These are phyloP conservation scores for Trichoderma sp. DNA, from an alignment of 2,329 filamentous ascomycete species.

Conservation along the genomic window DNA sequence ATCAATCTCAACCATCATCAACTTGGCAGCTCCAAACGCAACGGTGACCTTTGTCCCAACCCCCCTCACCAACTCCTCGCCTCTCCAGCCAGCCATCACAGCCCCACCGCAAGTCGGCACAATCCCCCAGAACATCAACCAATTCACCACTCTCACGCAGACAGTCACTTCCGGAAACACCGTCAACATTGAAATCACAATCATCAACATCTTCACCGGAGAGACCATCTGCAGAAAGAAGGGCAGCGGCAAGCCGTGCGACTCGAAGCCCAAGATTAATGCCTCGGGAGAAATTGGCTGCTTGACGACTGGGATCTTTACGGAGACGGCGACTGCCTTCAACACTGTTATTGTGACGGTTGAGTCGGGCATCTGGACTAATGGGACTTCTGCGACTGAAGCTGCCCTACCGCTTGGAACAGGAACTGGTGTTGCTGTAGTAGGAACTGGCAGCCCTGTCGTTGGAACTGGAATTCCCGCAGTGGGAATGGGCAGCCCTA, in stretches of 20 bases:
- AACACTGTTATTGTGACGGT: constrained; percentile 45
- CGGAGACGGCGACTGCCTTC: constrained; percentile 42
- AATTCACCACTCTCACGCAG: constrained; percentile 35
- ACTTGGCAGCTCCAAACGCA: neutral
- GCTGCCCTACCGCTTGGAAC: constrained; percentile 7
- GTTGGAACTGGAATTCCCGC: neutral
- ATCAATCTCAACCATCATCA: neutral
- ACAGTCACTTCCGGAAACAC: constrained; percentile 33
- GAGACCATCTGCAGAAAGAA: constrained; percentile 37
- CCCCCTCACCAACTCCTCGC: constrained; percentile 17
- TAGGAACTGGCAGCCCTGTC: neutral
- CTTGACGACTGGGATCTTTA: constrained; percentile 34
- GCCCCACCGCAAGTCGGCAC: constrained; percentile 32
- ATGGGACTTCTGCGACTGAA: constrained; percentile 10
- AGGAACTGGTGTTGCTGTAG: neutral
- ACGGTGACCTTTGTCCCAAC: neutral
- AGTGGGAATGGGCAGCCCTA: constrained; percentile 2
- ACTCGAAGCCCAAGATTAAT: constrained; percentile 1
- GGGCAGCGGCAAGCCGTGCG: constrained; percentile 38
- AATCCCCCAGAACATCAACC: constrained; percentile 25
- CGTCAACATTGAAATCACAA: constrained; percentile 40
- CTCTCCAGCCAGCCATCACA: constrained; percentile 34
- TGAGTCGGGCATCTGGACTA: neutral
- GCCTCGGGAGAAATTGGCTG: constrained; percentile 32
- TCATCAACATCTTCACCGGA: constrained; percentile 40